A percentile compares a stretch with the other conserved stretches of the same genome.
Conservation (phyloP, 495 filamentous ascomycete genomes). For the Aspergillus bertholletiae region DNA sequence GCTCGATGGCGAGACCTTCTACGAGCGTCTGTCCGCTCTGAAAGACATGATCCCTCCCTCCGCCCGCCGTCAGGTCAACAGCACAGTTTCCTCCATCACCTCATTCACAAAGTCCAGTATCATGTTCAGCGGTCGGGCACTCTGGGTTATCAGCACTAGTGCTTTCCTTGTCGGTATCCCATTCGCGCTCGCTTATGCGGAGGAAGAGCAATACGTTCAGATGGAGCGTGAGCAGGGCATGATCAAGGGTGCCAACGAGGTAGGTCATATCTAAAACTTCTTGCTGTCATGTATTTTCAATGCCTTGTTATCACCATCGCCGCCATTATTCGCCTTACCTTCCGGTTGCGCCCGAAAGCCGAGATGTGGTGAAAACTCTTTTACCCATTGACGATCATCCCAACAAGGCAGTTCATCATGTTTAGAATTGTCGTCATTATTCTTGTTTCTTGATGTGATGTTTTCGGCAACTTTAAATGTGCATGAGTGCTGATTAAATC, state of each 20-base stretch:
- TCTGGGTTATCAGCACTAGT: conserved; percentile 85
- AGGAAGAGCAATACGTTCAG: conserved; percentile 93
- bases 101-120: conserved; percentile 59
- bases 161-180: conserved; percentile 88
- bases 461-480: background rate
- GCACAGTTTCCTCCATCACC: conserved; percentile 53
- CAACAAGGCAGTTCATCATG: background rate
- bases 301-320: background rate
- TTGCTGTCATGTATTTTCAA: background rate
- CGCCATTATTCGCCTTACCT: background rate
- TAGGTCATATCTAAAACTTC: conserved; percentile 31
- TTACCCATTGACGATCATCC: background rate
- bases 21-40: conserved; percentile 79
- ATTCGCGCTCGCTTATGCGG: conserved; percentile 84
- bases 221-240: conserved; percentile 97
- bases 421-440: background rate
- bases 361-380: conserved; percentile 11
- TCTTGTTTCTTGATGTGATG: background rate
- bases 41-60: conserved; percentile 88
- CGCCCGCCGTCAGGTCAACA: conserved; percentile 65
- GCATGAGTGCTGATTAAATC: conserved; percentile 11
- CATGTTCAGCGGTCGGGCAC: conserved; percentile 69
- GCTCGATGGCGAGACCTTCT: conserved; percentile 57
- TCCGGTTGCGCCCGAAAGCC: background rate
- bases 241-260: conserved; percentile 77